Conservation (phyloP, 1,284 basidiomycete genomes). For the Moniliella sp. region DNA sequence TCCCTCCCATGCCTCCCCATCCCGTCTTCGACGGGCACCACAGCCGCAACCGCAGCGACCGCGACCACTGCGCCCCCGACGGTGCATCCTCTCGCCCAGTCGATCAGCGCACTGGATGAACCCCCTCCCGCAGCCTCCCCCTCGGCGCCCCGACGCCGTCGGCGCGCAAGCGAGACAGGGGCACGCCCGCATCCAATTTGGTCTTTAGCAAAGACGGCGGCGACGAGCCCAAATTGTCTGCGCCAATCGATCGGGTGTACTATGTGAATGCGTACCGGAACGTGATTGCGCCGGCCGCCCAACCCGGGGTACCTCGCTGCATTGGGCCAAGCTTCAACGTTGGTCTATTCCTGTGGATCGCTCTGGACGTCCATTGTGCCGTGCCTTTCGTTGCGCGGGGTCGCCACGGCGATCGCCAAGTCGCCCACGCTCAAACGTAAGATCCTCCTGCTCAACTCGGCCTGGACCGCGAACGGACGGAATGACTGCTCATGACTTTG, state of each 20-base stretch:
- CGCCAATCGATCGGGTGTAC: slow-evolving; percentile 39
- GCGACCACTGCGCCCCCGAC: no score
- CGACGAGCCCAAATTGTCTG: not conserved
- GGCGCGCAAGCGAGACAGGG: no score
- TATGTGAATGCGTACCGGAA: slow-evolving; percentile 55
- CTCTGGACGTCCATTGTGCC: slow-evolving; percentile 74
- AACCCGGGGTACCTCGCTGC: slow-evolving; percentile 57
- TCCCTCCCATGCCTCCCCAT: no score
- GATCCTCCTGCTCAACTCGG: slow-evolving; percentile 62
- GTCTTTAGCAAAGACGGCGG: not conserved
- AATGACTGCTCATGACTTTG: slow-evolving; percentile 64
- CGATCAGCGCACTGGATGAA: no score
- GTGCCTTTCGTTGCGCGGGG: slow-evolving; percentile 62
- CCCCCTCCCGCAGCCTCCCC: no score
- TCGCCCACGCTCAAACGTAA: slow-evolving; percentile 54
- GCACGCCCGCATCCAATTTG: not conserved
- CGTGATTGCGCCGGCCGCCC: slow-evolving; percentile 66
- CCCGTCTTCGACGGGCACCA: no score
- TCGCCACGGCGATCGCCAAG: slow-evolving; percentile 56
- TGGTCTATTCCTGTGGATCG: slow-evolving; percentile 78
- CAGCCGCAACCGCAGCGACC: not conserved
- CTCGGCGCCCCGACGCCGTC: no score
- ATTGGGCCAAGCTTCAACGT: slow-evolving; percentile 45
- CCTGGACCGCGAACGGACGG: slow-evolving; percentile 79
- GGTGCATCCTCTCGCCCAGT: no score